Percentiles rank a stretch among this genome's conserved stretches.
Conservation (phyloP, 2,329 filamentous ascomycete species). For the Aschersonia sp. region DNA sequence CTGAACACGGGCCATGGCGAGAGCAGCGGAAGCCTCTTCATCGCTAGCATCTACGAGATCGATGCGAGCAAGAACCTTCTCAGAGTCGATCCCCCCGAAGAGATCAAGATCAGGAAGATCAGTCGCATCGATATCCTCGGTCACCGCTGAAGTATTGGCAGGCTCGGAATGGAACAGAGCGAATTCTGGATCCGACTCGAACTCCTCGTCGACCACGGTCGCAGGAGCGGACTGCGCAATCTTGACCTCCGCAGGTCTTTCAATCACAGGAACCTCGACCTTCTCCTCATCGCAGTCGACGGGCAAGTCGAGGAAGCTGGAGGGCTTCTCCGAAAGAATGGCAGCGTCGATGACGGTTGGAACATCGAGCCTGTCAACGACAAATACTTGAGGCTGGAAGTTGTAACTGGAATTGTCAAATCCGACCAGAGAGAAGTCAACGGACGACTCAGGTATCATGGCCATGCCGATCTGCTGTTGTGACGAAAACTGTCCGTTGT, state of each 20-base stretch:
- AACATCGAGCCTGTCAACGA: slow-evolving; percentile 57
- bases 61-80: slow-evolving; percentile 49
- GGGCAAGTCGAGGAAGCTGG: slow-evolving; percentile 33
- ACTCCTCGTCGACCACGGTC: slow-evolving; percentile 32
- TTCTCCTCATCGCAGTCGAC: slow-evolving; percentile 35
- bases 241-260: slow-evolving; percentile 27
- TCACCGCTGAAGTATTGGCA: slow-evolving; percentile 10
- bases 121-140: slow-evolving; percentile 27
- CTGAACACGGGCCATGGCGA: slow-evolving; percentile 34
- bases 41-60: slow-evolving; percentile 47
- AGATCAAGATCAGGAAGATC: slow-evolving; percentile 24
- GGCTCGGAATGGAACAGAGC: slow-evolving; percentile 40
- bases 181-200: slow-evolving; percentile 48
- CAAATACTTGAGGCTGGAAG: slow-evolving; percentile 59
- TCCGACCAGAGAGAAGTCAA: slow-evolving; percentile 61
- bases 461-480: slow-evolving; percentile 64
- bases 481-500: slow-evolving; percentile 36
- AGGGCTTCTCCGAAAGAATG: slow-evolving; percentile 56
- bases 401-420: slow-evolving; percentile 40
- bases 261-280: slow-evolving; percentile 38
- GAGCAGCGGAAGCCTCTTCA: slow-evolving; percentile 26
- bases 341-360: slow-evolving; percentile 44
- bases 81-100: slow-evolving; percentile 40
- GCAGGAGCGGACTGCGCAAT: slow-evolving; percentile 13
- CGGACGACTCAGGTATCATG: slow-evolving; percentile 64